Evolutionary conservation across 352 stramenopile species (phyloP).

Genomic region (Aphanomyces stellatus): DNA sequence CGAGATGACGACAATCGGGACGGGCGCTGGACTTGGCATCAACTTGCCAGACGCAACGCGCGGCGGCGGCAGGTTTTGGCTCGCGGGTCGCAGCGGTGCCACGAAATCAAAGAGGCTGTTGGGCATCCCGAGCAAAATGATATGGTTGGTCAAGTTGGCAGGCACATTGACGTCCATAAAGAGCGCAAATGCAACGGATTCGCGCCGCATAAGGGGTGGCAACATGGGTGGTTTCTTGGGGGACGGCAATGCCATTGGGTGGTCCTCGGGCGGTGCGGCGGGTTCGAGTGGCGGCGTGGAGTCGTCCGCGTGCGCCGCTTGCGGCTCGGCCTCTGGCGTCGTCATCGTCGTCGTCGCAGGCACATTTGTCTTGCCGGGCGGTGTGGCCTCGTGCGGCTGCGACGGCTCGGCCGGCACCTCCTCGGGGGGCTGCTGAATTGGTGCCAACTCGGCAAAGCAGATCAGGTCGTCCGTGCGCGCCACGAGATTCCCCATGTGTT

Average conservation of each 20-base stretch:
- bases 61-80: conserved; percentile 18
- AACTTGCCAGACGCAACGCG: neutral
- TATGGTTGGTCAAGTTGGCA: conserved; percentile 32
- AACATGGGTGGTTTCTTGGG: neutral
- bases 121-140: conserved; percentile 50
- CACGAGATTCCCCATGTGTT: neutral
- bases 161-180: conserved; percentile 17
- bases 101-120: conserved; percentile 54
- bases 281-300: neutral
- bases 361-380: no score
- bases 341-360: no score
- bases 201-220: neutral
- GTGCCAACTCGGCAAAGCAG: neutral
- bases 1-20: conserved; percentile 22
- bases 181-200: neutral
- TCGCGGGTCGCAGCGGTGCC: conserved; percentile 35
- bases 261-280: neutral
- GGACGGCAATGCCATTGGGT: neutral
- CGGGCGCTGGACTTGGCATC: neutral
- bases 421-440: neutral
- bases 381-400: no score
- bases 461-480: neutral
- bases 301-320: neutral
- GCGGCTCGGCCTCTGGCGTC: neutral
- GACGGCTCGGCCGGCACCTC: no score